A percentile compares a stretch with the other conserved stretches of the same genome.
phyloP scores from a whole-genome alignment of 202 grass and related monocot genomes.

The Brachypodium distachyon region DNA sequence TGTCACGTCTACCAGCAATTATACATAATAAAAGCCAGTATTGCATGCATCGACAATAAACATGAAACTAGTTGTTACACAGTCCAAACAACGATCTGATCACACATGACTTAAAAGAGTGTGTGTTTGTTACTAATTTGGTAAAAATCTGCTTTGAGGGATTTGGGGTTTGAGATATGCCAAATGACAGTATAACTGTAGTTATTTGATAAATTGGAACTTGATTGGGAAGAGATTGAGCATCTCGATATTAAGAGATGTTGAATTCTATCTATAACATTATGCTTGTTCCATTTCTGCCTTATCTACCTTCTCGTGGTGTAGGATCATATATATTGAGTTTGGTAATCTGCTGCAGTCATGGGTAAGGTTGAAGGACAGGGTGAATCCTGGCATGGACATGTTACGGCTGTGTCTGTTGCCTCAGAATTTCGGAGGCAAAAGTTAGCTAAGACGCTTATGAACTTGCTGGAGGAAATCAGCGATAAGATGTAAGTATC shows the following conservation, averaged over 20 bases:
- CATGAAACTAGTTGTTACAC: too few species aligned
- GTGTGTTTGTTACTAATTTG: too few species aligned
- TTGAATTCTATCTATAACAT: background rate
- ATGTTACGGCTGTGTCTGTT: constrained; percentile 90
- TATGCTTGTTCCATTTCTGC: background rate
- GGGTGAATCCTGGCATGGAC: constrained; percentile 98
- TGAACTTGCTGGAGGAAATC: constrained; percentile 87
- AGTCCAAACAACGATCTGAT: too few species aligned
- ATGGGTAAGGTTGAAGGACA: constrained; percentile 99
- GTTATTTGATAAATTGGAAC: background rate
- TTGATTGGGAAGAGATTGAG: background rate
- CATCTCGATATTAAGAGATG: background rate
- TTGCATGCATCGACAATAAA: too few species aligned
- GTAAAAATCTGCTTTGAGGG: too few species aligned
- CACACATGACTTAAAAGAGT: too few species aligned
- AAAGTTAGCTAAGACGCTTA: constrained; percentile 91
- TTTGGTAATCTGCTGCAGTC: constrained; percentile 45
- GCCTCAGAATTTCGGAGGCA: constrained; percentile 77
- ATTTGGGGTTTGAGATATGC: background rate
- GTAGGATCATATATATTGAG: background rate
- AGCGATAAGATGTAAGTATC: constrained; percentile 82
- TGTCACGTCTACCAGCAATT: too few species aligned
- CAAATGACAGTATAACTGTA: background rate
- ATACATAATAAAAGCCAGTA: too few species aligned
- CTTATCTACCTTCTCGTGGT: background rate